Evolutionary conservation across 2,329 filamentous ascomycete species (phyloP), one percentile per base, ranked within the genome.

Genomic region (Diaporthe sp.): DNA sequence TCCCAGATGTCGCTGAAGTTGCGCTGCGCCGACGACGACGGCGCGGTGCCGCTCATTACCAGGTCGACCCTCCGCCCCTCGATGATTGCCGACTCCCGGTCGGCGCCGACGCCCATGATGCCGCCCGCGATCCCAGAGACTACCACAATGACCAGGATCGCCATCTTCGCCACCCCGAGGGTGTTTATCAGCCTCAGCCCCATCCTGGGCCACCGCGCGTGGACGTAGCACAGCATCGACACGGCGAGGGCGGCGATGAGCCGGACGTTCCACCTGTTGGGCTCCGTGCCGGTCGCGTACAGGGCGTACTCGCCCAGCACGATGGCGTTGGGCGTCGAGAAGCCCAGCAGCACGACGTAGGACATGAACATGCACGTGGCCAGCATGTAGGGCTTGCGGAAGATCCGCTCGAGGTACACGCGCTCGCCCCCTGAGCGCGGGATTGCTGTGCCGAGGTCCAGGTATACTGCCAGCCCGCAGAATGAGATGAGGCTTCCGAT

Each of bases 381-480:
- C 8, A 89, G 82, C 82, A 88, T 90, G 74, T 83, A 85, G 39
- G 89, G 89, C 28, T 84, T 85, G 62, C 82, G 84, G 79, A 87
- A 90, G 49, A 89, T 87, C 51, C 88, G 87, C 81, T 90, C 88
- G 57, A 90, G 85, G 79, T 90, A 90, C 53, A 89, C 86, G 68
- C 87, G 86, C 78, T 89, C 88, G n/a, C 88, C 88, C 51, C 88
- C 88, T 19, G 84, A 85, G 34, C 83, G 80, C 9, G 87, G 86
- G 15, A 88, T 83, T 25, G 85, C 85, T 5, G 83, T 85, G 49
- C 86, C 87, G 10, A 88, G 82, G 72, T 88, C 80, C 8, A 88
- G 80, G 77, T 86, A 87, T 7, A 88, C 86, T 17, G 84, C 83
- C 15, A 88, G 82, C 28, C 87, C 87, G 61, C 86, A 85, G 72